Evolutionary conservation across 768 basidiomycete species (phyloP).

Genomic region (Rubroboletus satanas): DNA sequence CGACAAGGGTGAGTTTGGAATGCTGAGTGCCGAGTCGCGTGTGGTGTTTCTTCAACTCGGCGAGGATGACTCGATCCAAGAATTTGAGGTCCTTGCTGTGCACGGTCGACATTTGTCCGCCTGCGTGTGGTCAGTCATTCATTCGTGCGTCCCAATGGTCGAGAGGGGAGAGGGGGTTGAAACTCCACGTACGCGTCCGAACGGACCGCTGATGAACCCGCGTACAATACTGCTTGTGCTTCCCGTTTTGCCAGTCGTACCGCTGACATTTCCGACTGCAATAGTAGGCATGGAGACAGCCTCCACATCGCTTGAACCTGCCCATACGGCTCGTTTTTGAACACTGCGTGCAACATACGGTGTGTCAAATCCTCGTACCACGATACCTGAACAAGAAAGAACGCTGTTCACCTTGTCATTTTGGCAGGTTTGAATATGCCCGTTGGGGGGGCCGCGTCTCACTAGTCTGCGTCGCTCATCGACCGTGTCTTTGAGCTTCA

Average conservation of each 20-base stretch:
- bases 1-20: constrained; percentile 23
- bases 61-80: constrained; percentile 24
- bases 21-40: constrained; percentile 6
- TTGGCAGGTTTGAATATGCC: constrained; percentile 27
- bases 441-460: constrained; percentile 11
- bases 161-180: not conserved
- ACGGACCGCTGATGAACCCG: constrained; percentile 19
- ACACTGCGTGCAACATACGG: constrained; percentile 12
- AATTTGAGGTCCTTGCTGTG: constrained; percentile 26
- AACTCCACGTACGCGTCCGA: constrained; percentile 14
- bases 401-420: constrained; percentile 16
- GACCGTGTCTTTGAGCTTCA: constrained; percentile 15
- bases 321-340: constrained; percentile 14
- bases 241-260: constrained; percentile 26
- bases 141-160: not conserved
- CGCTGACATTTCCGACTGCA: constrained; percentile 27
- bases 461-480: constrained; percentile 19
- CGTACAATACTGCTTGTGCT: constrained; percentile 26
- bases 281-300: constrained; percentile 30
- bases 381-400: not conserved
- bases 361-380: not conserved
- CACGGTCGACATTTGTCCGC: constrained; percentile 23
- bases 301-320: constrained; percentile 25
- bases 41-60: constrained; percentile 22
- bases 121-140: constrained; percentile 7